Base-by-base conservation (phyloP, 2,329 filamentous ascomycete genomes). In the Aspergillus udagawae region DNA sequence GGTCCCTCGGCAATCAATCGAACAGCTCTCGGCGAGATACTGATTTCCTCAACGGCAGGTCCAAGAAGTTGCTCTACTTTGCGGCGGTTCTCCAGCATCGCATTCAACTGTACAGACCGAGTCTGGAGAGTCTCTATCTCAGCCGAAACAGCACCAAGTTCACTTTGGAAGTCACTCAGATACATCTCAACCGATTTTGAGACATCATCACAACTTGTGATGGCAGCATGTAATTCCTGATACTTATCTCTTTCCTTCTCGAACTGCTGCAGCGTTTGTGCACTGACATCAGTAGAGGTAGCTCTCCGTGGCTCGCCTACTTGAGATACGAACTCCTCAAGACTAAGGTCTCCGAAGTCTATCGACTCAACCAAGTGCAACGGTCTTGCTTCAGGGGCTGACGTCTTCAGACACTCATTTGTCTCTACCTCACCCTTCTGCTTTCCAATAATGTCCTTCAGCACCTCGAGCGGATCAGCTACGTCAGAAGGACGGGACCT, bases 61-160 rank as follows among this genome's bases (percentile, higher is more conserved):
- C 89, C 91, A 28, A 99, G 79, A 1, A 91, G 82, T 73, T 90
- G 92, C 75, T 97, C 94, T 4, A 97, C 91, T 17, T 89, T 86
- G 71, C 89, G 92, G 38, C 95, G 84, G 69, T 97, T 97, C 63
- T 96, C 89, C 29, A 99, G 79, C 67, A 92, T 87, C 38, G 90
- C 86, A 65, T 91, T 97, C 58, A 99, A 76, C 7, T 88, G 86
- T 10, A 88, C 84, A 0, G 94, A 99, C 49, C 94, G 86, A 52
- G 88, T 87, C 76, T 99, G 94, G 44, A 99, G 78, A 2, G 87
- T 92, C 75, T 99, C 94, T 52, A 99, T 99, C 71, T 99, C 94
- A 6, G 92, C 88, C 1, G 94, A 97, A 12, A 99, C 94, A 14
- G 86, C 85, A 8, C 91, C 93, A 10, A 99, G 84, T 73, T 99